Base-by-base conservation (phyloP, 768 basidiomycete genomes). In the Mrakia gelida region DNA sequence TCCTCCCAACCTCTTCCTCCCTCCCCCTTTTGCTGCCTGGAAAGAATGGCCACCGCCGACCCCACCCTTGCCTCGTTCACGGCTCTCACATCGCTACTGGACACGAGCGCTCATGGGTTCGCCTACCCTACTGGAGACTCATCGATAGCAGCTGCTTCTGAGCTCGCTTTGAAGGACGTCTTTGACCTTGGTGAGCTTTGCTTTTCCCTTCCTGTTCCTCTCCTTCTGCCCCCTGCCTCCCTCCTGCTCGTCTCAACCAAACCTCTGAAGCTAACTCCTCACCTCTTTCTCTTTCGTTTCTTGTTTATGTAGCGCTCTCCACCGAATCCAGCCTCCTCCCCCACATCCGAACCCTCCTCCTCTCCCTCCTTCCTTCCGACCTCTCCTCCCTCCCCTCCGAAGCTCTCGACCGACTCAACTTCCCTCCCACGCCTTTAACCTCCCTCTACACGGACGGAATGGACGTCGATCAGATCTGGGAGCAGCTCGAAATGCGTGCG, bases 381-480 rank as follows among this genome's bases (percentile, higher is more conserved):
- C 89, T 83, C n/a, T 81, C 83, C 23, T 84, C 80, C 3, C 71
- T 80, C 3, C 76, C 80, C 2, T 63, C 76, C 18, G 74, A 10
- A 15, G 75, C 75, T 13, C 63, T 71, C 18, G 78, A 80, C 28
- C 65, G 73, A 0, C 30, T 56, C 70, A 21, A 80, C 34, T 70
- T 86, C 56, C 71, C 80, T 1, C 83, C 82, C 34, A 97, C 96
- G 0, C 95, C 95, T 9, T 84, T 98, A 3, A 86, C 89, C 10
- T 88, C 88, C 52, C 88, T 99, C 28, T 92, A 90, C 78, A 80
- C 77, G 54, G 81, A 81, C 28, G 91, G 88, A 26, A 91, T 97
- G 89, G 91, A 90, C 80, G 88, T 89, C 32, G 92, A 93, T 76
- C 95, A 96, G 83, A 86, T 98, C 38, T 99, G 96, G 96, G 91